Base-by-base conservation (phyloP, 345 rosid genomes). In the Citropsis articulata region DNA sequence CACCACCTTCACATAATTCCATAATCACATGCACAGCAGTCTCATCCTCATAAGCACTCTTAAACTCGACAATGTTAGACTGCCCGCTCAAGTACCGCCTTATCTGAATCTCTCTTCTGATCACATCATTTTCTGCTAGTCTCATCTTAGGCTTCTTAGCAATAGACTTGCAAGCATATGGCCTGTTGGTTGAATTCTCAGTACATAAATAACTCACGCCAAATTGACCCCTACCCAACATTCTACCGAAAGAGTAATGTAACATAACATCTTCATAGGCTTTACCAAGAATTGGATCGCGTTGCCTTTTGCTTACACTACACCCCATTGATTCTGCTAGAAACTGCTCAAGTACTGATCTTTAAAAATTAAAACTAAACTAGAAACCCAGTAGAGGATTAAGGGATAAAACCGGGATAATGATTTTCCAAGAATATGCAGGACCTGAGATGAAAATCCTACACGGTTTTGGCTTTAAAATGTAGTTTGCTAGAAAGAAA, bases 1-100 rank as follows among this genome's bases (percentile, higher is more conserved):
- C 96, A 14, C 98, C 97, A 59, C 98, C 97, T 55, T 93, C 93
- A 82, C 98, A 94, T 24, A 94, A 87, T 87, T 95, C 99, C 97
- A 92, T 93, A 50, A 93, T 90, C 21, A 93, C 78, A 86, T 93
- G 92, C 70, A 93, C 96, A 65, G 95, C 18, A 88, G 33, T 87
- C 87, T 83, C 79, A 75, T 93, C 99, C 87, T 95, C 98, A 73
- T 89, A 91, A 74, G 94, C 92, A 73, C 95, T 97, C 81, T 84
- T 89, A 62, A 93, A 91, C 84, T 93, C 93, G 38, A 95, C 98
- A 70, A 91, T 88, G 30, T 91, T 95, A 28, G 97, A 96, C 81
- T 91, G 98, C 7, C 97, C 99, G 77, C 92, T 90, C 88, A 95
- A 77, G 75, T 89, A 97, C 90, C 92, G 94, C 98, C 92, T 93